Evolutionary conservation across 108 stramenopile species (phyloP).

Genomic region (Skeletonema grethae): DNA sequence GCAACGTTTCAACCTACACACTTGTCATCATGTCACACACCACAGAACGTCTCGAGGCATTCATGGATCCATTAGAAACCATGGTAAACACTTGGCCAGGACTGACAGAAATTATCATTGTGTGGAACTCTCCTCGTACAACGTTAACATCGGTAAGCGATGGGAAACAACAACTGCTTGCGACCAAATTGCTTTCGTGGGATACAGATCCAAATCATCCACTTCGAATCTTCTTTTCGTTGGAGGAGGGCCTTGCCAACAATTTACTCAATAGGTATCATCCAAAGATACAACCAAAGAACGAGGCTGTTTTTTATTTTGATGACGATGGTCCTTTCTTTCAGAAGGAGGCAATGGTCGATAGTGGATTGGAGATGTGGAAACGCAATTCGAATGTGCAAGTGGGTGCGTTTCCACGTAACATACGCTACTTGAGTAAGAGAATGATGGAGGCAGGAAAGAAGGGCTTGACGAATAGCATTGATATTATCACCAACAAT

Average conservation of each 20-base stretch:
- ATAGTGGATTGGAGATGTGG: conserved; percentile 84
- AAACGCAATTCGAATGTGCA: conserved; percentile 85
- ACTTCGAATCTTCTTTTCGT: conserved; percentile 81
- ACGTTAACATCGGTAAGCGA: conserved; percentile 37
- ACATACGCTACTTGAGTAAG: conserved; percentile 52
- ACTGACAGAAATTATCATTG: conserved; percentile 71
- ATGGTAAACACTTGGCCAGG: conserved; percentile 53
- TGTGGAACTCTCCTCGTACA: conserved; percentile 82
- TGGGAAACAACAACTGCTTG: conserved; percentile 39
- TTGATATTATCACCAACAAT: conserved; percentile 35
- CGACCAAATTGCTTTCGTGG: conserved; percentile 54
- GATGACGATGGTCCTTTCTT: conserved; percentile 93
- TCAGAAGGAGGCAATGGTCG: conserved; percentile 56
- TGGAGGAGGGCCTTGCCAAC: conserved; percentile 72
- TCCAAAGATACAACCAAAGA: conserved; percentile 67
- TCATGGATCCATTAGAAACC: conserved; percentile 34
- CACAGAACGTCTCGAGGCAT: conserved; percentile 48
- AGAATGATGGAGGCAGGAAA: conserved; percentile 49
- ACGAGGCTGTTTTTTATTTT: conserved; percentile 87
- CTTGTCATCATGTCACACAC: conserved; percentile 57
- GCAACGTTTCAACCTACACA: conserved; percentile 45
- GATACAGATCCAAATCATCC: conserved; percentile 47
- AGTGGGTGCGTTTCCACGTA: conserved; percentile 83
- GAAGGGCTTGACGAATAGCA: conserved; percentile 40
- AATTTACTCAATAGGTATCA: conserved; percentile 90